These are phyloP conservation scores for Clonostachys byssicola DNA, from an alignment of 2,329 filamentous ascomycete genomes.

Conservation along the genomic window DNA sequence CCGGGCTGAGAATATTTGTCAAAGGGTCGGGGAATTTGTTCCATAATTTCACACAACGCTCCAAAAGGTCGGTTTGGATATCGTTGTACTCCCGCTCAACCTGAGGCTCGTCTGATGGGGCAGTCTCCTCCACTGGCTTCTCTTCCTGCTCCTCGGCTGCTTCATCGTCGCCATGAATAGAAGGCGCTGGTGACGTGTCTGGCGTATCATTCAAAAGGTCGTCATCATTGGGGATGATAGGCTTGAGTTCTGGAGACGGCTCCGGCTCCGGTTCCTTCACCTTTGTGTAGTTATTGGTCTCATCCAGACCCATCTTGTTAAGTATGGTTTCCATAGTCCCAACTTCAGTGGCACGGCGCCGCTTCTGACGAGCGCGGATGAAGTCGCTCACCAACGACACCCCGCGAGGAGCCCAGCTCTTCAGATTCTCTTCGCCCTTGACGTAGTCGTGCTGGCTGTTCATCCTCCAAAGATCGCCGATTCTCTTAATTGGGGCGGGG, in stretches of 20 bases:
- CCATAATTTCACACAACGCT: constrained; percentile 63
- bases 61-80: constrained; percentile 39
- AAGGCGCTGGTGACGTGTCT: constrained; percentile 40
- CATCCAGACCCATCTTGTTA: constrained; percentile 49
- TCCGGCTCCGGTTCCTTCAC: constrained; percentile 30
- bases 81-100: constrained; percentile 38
- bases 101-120: neutral
- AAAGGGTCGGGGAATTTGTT: constrained; percentile 52
- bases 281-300: constrained; percentile 24
- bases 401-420: constrained; percentile 81
- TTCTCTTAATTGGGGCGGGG: constrained; percentile 84
- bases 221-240: constrained; percentile 47
- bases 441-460: constrained; percentile 94
- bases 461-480: constrained; percentile 93
- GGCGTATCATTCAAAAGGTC: constrained; percentile 56
- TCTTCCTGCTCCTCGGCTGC: constrained; percentile 13
- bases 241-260: constrained; percentile 24
- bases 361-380: constrained; percentile 69
- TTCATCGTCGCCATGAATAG: constrained; percentile 19
- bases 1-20: constrained; percentile 49
- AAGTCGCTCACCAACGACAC: constrained; percentile 90
- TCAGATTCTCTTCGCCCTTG: constrained; percentile 87
- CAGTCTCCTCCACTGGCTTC: constrained; percentile 9
- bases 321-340: constrained; percentile 68
- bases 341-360: constrained; percentile 72